Base-by-base conservation (phyloP, 805 yeast genomes). In the Saccharomycopsis schoenii region DNA sequence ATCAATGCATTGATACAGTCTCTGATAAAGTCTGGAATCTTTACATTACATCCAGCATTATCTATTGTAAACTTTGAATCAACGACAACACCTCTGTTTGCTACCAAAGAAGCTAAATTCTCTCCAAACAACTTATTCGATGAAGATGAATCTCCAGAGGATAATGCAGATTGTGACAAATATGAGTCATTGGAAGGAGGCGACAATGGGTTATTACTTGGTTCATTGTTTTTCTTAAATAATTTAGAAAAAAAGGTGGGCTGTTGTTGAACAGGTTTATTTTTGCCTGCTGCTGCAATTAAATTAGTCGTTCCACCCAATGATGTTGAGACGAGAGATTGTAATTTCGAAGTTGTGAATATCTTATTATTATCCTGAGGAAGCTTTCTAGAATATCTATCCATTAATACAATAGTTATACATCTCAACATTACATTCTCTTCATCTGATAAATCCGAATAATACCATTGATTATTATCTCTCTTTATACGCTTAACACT, bases 21-120 rank as follows among this genome's bases (percentile, higher is more conserved):
- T 68, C 93, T 98, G 52, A 94, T 79, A 43, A 94, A 76, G 56
- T 89, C 79, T 0, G 99, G 99, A 51, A 94, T 87, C 42, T 84
- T 80, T 52, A 94, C 79, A 65, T 84, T 84, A 0, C 84, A 76
- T 0, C 96, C 91, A 0, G 96, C 97, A 56, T n/a, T 56, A 58
- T 15, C 66, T 74, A 60, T 73, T 66, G 50, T 60, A 62, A 12
- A 71, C 70, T 58, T 62, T 69, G 57, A 71, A 68, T 62, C 77
- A 76, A 55, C 74, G 77, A 84, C 83, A 81, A 54, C 81, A 73
- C 10, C 78, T 70, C 36, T 74, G 72, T 21, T 67, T 66, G 58
- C 74, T 74, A 60, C 73, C 69, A 47, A 47, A 4, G 52, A 47
- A 4, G 34, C 52, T 25, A 47, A 47, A 47, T 24, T 4, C 21